Evolutionary conservation across 2,329 filamentous ascomycete genomes (phyloP).

Genomic region (Aureobasidium namibiae): DNA sequence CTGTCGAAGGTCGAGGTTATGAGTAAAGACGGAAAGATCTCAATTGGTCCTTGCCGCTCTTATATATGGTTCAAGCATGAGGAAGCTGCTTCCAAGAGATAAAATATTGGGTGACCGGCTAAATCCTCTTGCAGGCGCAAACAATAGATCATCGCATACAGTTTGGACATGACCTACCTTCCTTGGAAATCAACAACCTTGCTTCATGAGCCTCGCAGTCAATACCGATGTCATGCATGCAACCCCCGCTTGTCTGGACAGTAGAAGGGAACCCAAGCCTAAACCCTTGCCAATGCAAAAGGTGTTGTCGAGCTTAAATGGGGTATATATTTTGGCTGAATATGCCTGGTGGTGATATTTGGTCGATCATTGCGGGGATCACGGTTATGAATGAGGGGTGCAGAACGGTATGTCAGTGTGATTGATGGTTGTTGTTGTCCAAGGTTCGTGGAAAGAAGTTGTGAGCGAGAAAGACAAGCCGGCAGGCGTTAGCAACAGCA

Average conservation of each 20-base stretch:
- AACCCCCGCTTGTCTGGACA: not conserved
- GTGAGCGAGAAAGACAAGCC: not conserved
- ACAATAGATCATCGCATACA: not conserved
- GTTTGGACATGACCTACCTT: not conserved
- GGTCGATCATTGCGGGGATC: not conserved
- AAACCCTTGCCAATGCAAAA: not conserved
- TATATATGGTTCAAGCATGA: not conserved
- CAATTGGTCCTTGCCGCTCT: not conserved
- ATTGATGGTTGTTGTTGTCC: not conserved
- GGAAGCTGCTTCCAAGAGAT: not conserved
- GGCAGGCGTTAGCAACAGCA: not conserved
- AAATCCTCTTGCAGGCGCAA: not conserved
- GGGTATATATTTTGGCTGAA: conserved; percentile 1
- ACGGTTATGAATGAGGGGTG: not conserved
- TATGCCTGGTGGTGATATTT: not conserved
- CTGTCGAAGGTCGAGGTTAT: not conserved
- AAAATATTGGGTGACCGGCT: not conserved
- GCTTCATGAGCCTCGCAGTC: not conserved
- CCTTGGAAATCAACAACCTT: not conserved
- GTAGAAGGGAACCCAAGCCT: not conserved
- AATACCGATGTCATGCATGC: not conserved
- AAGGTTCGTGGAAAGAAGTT: not conserved
- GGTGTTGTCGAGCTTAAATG: not conserved
- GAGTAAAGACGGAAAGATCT: too few relatives aligned
- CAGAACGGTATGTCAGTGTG: not conserved